Percentiles rank a stretch among this genome's conserved stretches.
Evolutionary conservation across 73 alveolate genomes (phyloP).

Genomic region (Tetrahymena malaccensis): DNA sequence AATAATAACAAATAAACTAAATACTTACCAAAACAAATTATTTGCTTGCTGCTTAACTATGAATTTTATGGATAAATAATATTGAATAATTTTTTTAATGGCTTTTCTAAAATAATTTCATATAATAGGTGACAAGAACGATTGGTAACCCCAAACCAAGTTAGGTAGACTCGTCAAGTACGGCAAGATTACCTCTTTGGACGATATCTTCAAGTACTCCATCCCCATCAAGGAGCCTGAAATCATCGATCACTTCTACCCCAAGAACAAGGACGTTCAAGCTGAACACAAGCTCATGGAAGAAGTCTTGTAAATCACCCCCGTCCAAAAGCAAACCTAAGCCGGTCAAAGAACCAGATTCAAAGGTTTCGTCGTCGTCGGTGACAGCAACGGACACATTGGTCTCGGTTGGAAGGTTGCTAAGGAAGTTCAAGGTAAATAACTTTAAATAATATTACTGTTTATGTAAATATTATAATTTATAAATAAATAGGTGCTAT

Average conservation of each 20-base stretch:
- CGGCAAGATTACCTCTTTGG: conserved; percentile 91
- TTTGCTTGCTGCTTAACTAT: not conserved
- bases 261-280: conserved; percentile 67
- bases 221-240: conserved; percentile 99
- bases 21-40: too few relatives aligned
- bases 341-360: conserved; percentile 99
- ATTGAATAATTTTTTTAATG: not conserved
- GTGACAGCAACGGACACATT: conserved; percentile 97
- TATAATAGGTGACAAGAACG: conserved; percentile 81
- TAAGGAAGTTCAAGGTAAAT: conserved; percentile 87
- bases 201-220: conserved; percentile 97
- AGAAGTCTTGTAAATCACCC: conserved; percentile 97
- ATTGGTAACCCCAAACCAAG: conserved; percentile 98
- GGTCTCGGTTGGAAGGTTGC: conserved; percentile 99
- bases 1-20: too few relatives aligned
- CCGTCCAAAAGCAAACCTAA: conserved; percentile 99
- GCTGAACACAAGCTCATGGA: conserved; percentile 88
- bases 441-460: not conserved
- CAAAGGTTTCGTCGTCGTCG: conserved; percentile 99
- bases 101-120: not conserved
- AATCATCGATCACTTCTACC: conserved; percentile 58
- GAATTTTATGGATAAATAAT: not conserved
- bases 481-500: conserved; percentile 70
- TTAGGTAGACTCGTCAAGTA: conserved; percentile 98
- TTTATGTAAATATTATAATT: not conserved